These are phyloP conservation scores for Lipomyces orientalis DNA, from an alignment of 805 yeast species.

Conservation along the genomic window DNA sequence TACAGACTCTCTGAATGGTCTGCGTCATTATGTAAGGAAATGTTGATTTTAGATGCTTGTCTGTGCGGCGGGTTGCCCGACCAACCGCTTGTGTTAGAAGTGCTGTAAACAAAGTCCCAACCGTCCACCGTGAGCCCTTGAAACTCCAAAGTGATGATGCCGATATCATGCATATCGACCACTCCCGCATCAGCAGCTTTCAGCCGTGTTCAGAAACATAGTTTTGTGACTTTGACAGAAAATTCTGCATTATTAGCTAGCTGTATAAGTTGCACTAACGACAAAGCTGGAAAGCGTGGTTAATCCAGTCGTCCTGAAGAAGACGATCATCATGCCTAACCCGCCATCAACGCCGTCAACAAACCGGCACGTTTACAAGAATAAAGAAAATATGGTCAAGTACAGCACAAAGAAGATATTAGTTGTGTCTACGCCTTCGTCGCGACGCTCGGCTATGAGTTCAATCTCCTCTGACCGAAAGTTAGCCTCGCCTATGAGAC, in stretches of 20 bases:
- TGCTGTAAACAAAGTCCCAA: neutral
- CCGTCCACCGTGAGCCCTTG: neutral
- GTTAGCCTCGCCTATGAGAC: neutral
- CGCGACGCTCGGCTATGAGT: neutral
- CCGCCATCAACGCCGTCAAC: slow-evolving; percentile 10
- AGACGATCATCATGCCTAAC: neutral
- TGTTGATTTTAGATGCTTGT: no score
- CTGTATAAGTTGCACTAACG: neutral
- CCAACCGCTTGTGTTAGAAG: neutral
- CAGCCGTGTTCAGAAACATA: neutral
- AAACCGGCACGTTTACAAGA: neutral
- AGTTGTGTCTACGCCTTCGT: slow-evolving; percentile 12
- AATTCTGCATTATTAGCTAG: neutral
- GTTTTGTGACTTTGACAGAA: neutral
- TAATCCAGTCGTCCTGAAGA: neutral
- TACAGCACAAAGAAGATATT: slow-evolving; percentile 3
- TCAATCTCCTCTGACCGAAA: neutral
- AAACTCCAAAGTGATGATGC: neutral
- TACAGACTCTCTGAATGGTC: no score
- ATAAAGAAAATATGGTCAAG: neutral
- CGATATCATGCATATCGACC: neutral
- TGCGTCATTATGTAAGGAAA: no score
- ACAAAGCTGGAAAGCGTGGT: neutral
- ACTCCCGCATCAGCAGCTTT: neutral
- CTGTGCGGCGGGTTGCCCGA: neutral